Conservation (phyloP, 139 green algal species). For the Closterium sp. region DNA sequence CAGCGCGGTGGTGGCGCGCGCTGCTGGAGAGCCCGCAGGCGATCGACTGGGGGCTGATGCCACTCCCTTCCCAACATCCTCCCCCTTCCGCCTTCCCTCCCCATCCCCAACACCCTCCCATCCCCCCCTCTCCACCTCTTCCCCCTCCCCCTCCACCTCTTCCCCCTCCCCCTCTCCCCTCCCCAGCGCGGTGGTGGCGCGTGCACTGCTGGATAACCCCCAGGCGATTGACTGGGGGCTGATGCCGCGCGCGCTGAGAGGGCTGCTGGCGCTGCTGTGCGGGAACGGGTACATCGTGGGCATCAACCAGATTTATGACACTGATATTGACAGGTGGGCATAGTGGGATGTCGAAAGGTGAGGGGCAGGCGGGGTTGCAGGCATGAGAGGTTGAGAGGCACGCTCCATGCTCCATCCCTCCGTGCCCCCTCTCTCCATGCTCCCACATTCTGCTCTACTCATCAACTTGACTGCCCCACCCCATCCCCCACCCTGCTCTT, state of each 20-base stretch:
- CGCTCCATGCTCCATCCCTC: too few relatives aligned
- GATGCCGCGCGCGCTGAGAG: constrained; percentile 78
- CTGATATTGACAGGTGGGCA: constrained; percentile 49
- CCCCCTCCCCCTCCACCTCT: background rate
- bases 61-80: constrained; percentile 64
- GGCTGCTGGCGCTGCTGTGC: constrained; percentile 69
- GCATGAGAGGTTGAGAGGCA: too few relatives aligned
- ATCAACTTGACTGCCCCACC: too few relatives aligned
- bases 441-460: too few relatives aligned
- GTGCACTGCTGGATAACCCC: constrained; percentile 49
- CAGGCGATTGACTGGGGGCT: constrained; percentile 84
- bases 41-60: constrained; percentile 90
- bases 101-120: background rate
- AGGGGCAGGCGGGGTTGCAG: background rate
- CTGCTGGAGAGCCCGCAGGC: constrained; percentile 70
- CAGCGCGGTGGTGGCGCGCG: too few relatives aligned
- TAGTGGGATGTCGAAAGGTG: too few relatives aligned
- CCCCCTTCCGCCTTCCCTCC: background rate
- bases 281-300: constrained; percentile 99
- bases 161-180: too few relatives aligned
- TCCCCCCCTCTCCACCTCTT: background rate
- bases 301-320: constrained; percentile 89
- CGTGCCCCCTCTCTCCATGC: too few relatives aligned
- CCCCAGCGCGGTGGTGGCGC: constrained; percentile 67
- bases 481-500: too few relatives aligned